Conservation (phyloP, 2,329 filamentous ascomycete species). For the Apiospora hydei region DNA sequence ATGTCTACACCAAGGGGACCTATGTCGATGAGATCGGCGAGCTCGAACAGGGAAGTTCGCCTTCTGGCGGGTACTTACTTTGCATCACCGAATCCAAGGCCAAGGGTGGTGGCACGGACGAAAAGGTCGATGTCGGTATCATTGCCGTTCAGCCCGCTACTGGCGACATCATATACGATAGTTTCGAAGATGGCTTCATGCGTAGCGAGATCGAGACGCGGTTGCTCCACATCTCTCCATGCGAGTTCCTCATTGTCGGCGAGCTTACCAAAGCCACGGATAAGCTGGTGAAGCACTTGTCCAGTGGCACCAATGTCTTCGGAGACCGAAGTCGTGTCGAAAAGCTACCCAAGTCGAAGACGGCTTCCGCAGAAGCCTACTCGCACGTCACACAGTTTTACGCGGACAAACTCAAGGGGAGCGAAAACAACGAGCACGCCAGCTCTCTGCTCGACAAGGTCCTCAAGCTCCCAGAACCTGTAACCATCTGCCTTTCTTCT, state of each 20-base stretch:
- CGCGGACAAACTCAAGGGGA: slow-evolving; percentile 78
- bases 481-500: slow-evolving; percentile 90
- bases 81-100: slow-evolving; percentile 88
- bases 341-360: slow-evolving; percentile 76
- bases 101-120: slow-evolving; percentile 83
- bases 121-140: slow-evolving; percentile 90
- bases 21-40: slow-evolving; percentile 95
- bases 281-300: slow-evolving; percentile 89
- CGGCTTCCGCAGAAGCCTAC: slow-evolving; percentile 82
- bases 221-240: slow-evolving; percentile 93
- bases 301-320: slow-evolving; percentile 89
- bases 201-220: slow-evolving; percentile 93
- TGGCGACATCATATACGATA: slow-evolving; percentile 94
- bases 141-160: slow-evolving; percentile 95
- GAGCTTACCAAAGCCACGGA: slow-evolving; percentile 90
- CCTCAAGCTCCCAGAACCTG: slow-evolving; percentile 81
- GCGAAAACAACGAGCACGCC: slow-evolving; percentile 61
- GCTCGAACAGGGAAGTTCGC: slow-evolving; percentile 63
- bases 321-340: slow-evolving; percentile 91
- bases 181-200: slow-evolving; percentile 98
- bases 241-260: slow-evolving; percentile 93
- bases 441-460: slow-evolving; percentile 83
- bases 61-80: slow-evolving; percentile 84
- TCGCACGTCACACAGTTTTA: slow-evolving; percentile 95
- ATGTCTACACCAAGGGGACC: slow-evolving; percentile 96